Percentiles rank a stretch among this genome's conserved stretches.
Conservation (phyloP, 371 early-diverging fungal species). For the Basidiobolus meristosporus region DNA sequence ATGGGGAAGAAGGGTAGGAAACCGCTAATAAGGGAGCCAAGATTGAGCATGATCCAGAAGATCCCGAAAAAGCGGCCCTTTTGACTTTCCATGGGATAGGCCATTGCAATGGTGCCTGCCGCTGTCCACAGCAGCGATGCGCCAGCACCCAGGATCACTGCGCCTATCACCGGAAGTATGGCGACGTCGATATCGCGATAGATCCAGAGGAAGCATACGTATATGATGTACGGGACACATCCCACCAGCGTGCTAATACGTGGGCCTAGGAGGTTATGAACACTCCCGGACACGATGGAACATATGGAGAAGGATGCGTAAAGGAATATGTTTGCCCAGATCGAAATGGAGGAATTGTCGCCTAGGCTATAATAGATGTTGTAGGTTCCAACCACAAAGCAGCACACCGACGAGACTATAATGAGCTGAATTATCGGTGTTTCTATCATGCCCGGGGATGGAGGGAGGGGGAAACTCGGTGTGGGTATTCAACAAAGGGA, state of each 20-base stretch:
- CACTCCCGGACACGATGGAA: constrained; percentile 37
- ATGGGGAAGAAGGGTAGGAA: constrained; percentile 41
- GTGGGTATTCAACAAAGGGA: no score
- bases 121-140: constrained; percentile 48
- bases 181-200: constrained; percentile 14
- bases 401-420: no score
- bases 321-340: constrained; percentile 35
- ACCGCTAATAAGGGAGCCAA: constrained; percentile 42
- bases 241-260: constrained; percentile 24
- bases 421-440: no score
- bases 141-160: constrained; percentile 32
- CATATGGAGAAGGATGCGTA: constrained; percentile 46
- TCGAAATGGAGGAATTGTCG: no score
- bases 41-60: constrained; percentile 69
- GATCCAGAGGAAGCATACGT: constrained; percentile 28
- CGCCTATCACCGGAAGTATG: constrained; percentile 34
- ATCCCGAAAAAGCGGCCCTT: constrained; percentile 59
- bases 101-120: constrained; percentile 64
- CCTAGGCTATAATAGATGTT: no score
- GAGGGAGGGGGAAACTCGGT: no score
- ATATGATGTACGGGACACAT: constrained; percentile 27
- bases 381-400: no score
- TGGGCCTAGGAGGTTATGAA: constrained; percentile 33
- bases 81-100: constrained; percentile 53
- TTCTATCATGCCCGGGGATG: no score